These are phyloP conservation scores for Glebionis coronaria DNA, from an alignment of 129 eudicot species.

Conservation along the genomic window DNA sequence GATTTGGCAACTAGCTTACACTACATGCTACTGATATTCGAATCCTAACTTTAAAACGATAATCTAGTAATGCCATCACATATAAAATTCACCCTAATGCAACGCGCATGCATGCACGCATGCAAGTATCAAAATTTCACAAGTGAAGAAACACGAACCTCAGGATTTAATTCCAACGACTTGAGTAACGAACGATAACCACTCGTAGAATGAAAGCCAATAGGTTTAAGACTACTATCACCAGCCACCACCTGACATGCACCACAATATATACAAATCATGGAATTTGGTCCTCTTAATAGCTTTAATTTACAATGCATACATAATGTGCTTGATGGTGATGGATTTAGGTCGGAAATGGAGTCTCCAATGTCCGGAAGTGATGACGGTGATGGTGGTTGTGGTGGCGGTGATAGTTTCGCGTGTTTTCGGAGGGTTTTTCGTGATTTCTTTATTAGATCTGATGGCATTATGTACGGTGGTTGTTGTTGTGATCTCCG, in stretches of 20 bases:
- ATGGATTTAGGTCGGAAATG: conserved; percentile 39
- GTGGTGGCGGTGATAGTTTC: conserved; percentile 36
- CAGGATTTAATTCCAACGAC: conserved; percentile 59
- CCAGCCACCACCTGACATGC: conserved; percentile 31
- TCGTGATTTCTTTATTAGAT: conserved; percentile 57
- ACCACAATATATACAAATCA: conserved; percentile 76
- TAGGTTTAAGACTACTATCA: conserved; percentile 46
- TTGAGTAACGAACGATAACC: conserved; percentile 58
- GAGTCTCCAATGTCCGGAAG: conserved; percentile 41
- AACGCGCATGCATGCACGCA: too few species aligned
- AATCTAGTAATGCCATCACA: too few species aligned
- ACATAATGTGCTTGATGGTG: conserved; percentile 44
- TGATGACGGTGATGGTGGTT: conserved; percentile 42
- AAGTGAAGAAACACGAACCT: conserved; percentile 38
- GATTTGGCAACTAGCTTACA: too few species aligned
- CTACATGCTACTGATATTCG: too few species aligned
- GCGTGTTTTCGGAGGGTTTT: conserved; percentile 49
- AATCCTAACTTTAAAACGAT: too few species aligned
- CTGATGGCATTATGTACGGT: conserved; percentile 32
- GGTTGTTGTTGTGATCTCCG: not conserved
- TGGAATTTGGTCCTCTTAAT: conserved; percentile 59
- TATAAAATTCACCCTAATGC: too few species aligned
- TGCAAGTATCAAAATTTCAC: too few species aligned
- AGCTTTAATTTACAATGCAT: conserved; percentile 54
- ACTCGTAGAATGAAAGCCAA: conserved; percentile 48